Percentiles rank a stretch among this genome's conserved stretches.
phyloP scores from a whole-genome alignment of 2,329 filamentous ascomycete species.

The Decorospora gaudefroyi region DNA sequence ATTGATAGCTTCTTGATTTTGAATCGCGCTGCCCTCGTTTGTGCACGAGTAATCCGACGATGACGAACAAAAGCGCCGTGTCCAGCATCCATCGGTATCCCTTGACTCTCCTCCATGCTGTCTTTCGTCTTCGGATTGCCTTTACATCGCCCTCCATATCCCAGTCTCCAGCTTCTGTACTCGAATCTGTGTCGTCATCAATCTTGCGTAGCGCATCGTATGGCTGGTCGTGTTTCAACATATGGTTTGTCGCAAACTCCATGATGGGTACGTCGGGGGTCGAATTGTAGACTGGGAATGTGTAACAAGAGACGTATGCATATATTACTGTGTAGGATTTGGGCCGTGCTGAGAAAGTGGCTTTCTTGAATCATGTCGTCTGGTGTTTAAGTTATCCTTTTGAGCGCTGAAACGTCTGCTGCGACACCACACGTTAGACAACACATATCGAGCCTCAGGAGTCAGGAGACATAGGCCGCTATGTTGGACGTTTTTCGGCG shows the following conservation, averaged over 20 bases:
- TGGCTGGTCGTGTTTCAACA: slow-evolving; percentile 26
- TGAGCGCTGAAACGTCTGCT: slow-evolving; percentile 23
- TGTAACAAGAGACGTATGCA: too few relatives aligned
- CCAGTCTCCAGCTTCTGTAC: slow-evolving; percentile 38
- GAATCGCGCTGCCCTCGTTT: slow-evolving; percentile 24
- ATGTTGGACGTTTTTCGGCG: too few relatives aligned
- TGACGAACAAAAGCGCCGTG: slow-evolving; percentile 35
- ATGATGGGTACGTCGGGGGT: slow-evolving; percentile 20
- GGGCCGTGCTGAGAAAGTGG: slow-evolving; percentile 1
- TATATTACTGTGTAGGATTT: too few relatives aligned
- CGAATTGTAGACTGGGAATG: slow-evolving; percentile 18
- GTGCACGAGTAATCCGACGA: slow-evolving; percentile 36
- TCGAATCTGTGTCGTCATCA: slow-evolving; percentile 31
- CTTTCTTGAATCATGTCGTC: slow-evolving; percentile 2
- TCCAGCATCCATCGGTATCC: slow-evolving; percentile 36
- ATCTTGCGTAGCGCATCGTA: slow-evolving; percentile 34
- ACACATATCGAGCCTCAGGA: slow-evolving; percentile 1
- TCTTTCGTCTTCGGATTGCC: slow-evolving; percentile 12
- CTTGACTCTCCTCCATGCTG: slow-evolving; percentile 22
- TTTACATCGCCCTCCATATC: slow-evolving; percentile 18
- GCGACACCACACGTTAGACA: slow-evolving; percentile 37
- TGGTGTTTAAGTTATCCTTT: too few relatives aligned
- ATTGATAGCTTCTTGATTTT: slow-evolving; percentile 17
- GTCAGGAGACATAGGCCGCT: neutral
- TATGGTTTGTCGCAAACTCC: slow-evolving; percentile 6